A percentile compares a stretch with the other conserved stretches of the same genome.
These are phyloP conservation scores for Emmonsia crescens DNA, from an alignment of 2,329 filamentous ascomycete species.

Conservation along the genomic window DNA sequence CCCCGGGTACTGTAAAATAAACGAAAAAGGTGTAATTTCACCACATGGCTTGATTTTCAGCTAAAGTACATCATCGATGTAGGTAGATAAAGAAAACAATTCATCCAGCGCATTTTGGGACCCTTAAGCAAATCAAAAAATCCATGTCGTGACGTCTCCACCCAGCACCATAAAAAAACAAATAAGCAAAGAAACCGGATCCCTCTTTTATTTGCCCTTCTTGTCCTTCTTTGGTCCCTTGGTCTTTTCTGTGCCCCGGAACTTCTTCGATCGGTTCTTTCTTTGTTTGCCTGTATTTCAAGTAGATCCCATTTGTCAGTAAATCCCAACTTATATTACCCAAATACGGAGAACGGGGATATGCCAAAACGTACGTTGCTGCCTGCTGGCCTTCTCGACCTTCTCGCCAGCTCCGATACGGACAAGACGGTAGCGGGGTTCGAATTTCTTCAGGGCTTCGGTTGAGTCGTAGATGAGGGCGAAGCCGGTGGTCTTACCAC, in stretches of 20 bases:
- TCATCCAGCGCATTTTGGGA: constrained; percentile 12
- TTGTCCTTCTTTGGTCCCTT: constrained; percentile 93
- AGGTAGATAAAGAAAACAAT: constrained; percentile 6
- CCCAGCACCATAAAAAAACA: constrained; percentile 6
- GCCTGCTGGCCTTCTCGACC: constrained; percentile 94
- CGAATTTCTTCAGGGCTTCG: constrained; percentile 99
- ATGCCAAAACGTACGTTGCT: constrained; percentile 74
- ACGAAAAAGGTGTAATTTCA: constrained; percentile 10
- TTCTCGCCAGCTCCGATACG: constrained; percentile 85
- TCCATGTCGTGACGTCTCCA: constrained; percentile 10
- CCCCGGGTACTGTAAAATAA: no score
- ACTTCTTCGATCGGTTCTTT: constrained; percentile 99
- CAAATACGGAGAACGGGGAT: constrained; percentile 6
- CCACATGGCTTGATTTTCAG: constrained; percentile 12
- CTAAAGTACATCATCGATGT: constrained; percentile 15
- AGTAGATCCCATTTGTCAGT: constrained; percentile 10
- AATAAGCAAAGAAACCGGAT: constrained; percentile 2
- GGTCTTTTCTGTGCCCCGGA: constrained; percentile 94
- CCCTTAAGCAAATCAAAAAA: constrained; percentile 9
- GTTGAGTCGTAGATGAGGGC: constrained; percentile 96
- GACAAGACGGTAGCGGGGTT: constrained; percentile 95
- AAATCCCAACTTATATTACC: neutral
- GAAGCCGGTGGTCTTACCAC: constrained; percentile 98
- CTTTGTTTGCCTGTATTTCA: constrained; percentile 81
- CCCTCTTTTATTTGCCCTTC: constrained; percentile 52